Evolutionary conservation across 2,329 filamentous ascomycete species (phyloP), one percentile per base, ranked within the genome.

Genomic region (Hypoxylon sp.): DNA sequence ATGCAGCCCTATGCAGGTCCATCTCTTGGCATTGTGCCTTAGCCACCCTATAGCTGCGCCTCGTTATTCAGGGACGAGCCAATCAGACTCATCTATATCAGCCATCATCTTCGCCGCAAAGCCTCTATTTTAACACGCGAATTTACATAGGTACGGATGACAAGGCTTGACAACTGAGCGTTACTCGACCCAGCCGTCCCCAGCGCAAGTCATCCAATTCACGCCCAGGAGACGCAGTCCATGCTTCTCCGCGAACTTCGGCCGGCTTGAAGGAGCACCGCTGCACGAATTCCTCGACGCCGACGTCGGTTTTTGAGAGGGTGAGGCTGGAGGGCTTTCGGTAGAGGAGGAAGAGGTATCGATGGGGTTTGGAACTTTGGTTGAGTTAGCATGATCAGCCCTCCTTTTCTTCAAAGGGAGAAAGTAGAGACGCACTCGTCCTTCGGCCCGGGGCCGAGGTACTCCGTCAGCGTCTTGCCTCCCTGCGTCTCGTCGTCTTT

Each of bases 181-280:
- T 41, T 11, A 41, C 37, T 9, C 37, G n/a, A 7, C 21, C 81
- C 81, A 83, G 1, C 79, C 81, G 60, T 84, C 81, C 1, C 80
- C 81, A 45, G 79, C 82, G 16, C 81, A 80, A 0, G 76, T 76
- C 80, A 84, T 83, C 82, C 82, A 84, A 56, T 83, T 83, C 6
- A 79, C 70, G 0, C 76, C 78, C 0, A 82, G 80, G 14, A 84
- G 76, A 12, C 68, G 71, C 47, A 84, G 70, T 0, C 77, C 71
- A 46, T 82, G 71, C 65, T 76, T 77, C 45, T 75, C 71, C 1
- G 80, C 77, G 58, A 82, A 83, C 29, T 76, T n/a, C 76, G 0
- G 73, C 76, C 0, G 78, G 75, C 51, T 80, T 76, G 64, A 84
- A 84, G 0, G 78, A 81, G 7, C 81, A 77, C 52, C 82, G 74